Evolutionary conservation across 352 stramenopile genomes (phyloP).

Genomic region (Globisporangium paroecandrum): DNA sequence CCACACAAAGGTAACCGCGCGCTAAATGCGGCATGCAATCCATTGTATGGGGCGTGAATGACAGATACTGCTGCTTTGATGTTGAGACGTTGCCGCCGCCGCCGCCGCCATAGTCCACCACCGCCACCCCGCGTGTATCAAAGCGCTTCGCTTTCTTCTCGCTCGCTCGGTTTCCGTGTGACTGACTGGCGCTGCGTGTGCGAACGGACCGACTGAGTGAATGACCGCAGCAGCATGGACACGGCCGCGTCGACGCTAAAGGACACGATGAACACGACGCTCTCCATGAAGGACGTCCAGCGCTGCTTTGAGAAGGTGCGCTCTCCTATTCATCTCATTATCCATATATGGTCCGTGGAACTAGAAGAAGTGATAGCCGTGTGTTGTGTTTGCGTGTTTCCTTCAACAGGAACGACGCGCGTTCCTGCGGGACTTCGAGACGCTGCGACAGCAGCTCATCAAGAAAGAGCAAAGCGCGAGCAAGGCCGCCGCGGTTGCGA

Average conservation of each 20-base stretch:
- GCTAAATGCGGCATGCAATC: constrained; percentile 5
- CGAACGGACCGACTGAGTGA: neutral
- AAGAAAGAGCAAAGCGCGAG: constrained; percentile 62
- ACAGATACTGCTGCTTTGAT: neutral
- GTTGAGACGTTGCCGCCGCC: neutral
- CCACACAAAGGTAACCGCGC: neutral
- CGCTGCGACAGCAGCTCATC: constrained; percentile 66
- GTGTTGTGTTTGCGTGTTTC: neutral
- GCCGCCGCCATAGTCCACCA: too few species aligned
- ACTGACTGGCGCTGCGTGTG: neutral
- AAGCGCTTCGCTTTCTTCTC: neutral
- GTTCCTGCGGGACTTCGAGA: constrained; percentile 70
- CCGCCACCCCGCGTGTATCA: neutral
- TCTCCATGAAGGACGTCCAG: constrained; percentile 72
- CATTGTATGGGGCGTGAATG: neutral
- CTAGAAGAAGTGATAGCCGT: neutral
- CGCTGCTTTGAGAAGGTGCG: constrained; percentile 72
- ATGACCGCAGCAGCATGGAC: constrained; percentile 4
- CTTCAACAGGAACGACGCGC: constrained; percentile 48
- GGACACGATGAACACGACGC: constrained; percentile 24
- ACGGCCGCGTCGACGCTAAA: constrained; percentile 12
- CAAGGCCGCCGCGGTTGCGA: constrained; percentile 48
- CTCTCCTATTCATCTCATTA: neutral
- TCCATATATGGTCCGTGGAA: neutral
- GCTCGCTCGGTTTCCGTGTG: too few species aligned